phyloP scores from a whole-genome alignment of 139 green algal genomes.

The Asterochloris sp. region DNA sequence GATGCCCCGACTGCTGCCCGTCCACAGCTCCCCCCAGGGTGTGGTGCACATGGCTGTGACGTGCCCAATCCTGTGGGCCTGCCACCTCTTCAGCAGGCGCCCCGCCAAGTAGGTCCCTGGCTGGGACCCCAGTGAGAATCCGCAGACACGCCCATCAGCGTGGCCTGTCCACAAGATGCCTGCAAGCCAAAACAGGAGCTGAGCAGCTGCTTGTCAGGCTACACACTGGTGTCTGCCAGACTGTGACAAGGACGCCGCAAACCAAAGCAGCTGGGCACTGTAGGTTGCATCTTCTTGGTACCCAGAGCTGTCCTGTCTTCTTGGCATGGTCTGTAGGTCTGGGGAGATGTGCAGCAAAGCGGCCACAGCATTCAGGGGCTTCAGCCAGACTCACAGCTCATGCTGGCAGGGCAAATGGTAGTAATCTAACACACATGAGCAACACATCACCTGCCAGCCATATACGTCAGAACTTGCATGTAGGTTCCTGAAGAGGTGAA shows the following conservation, averaged over 20 bases:
- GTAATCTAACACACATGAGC: no score
- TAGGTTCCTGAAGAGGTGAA: no score
- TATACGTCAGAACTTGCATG: no score
- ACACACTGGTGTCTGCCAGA: neutral
- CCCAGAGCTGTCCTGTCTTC: no score
- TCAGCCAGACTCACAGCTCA: no score
- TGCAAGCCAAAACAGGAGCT: neutral
- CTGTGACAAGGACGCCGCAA: neutral
- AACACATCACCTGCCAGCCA: no score
- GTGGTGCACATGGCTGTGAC: constrained; percentile 44
- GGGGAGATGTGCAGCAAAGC: neutral
- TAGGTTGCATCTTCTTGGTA: neutral
- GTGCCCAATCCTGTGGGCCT: constrained; percentile 25
- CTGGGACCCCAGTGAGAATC: constrained; percentile 13
- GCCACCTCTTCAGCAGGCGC: constrained; percentile 18
- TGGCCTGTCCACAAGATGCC: constrained; percentile 51
- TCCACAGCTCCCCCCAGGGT: constrained; percentile 66
- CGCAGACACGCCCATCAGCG: constrained; percentile 42
- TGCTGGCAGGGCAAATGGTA: no score
- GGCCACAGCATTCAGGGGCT: neutral
- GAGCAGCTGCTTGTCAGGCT: neutral
- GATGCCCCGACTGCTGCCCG: constrained; percentile 43
- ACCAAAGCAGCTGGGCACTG: neutral
- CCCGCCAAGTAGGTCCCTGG: constrained; percentile 20
- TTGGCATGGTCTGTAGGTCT: neutral